Percentiles rank a stretch among this genome's conserved stretches.
phyloP scores from a whole-genome alignment of 257 asterid species.

The Solanum neorickii region DNA sequence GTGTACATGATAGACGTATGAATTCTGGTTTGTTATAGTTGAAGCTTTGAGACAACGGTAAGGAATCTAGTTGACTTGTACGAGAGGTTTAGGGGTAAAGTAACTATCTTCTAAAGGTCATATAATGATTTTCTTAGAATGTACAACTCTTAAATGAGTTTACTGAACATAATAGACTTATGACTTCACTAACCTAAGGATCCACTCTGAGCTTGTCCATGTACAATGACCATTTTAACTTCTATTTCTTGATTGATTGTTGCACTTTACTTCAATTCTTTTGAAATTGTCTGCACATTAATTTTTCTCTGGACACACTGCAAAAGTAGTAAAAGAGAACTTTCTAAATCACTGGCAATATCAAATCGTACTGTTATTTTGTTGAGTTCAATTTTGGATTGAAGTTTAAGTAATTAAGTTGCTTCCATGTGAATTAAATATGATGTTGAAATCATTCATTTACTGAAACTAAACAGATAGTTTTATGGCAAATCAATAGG shows the following conservation, averaged over 20 bases:
- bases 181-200: background rate
- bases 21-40: background rate
- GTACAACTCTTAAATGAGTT: background rate
- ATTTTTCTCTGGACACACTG: background rate
- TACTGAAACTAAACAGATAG: background rate
- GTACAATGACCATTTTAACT: background rate
- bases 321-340: background rate
- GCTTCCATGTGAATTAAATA: background rate
- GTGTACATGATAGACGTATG: background rate
- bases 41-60: background rate
- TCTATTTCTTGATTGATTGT: background rate
- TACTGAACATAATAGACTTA: background rate
- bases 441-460: background rate
- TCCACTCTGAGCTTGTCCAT: background rate
- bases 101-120: background rate
- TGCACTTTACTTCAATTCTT: background rate
- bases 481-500: background rate
- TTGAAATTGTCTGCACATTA: background rate
- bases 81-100: background rate
- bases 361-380: background rate
- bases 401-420: background rate
- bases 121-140: background rate
- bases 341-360: background rate
- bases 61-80: background rate
- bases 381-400: background rate